Evolutionary conservation across 495 filamentous ascomycete species (phyloP).

Genomic region (Elasticomyces elasticus): DNA sequence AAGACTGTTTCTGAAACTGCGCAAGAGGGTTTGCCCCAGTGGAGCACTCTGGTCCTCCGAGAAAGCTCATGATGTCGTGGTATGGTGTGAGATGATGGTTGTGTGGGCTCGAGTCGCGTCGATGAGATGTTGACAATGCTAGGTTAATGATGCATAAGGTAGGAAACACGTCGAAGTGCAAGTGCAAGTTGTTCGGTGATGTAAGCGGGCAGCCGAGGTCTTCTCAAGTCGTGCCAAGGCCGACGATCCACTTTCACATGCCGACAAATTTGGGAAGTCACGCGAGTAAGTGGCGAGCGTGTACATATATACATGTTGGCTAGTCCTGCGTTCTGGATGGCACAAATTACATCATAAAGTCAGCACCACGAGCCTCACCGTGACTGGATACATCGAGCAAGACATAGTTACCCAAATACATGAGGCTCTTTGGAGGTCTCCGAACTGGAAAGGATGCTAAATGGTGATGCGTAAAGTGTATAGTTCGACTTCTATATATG

Average conservation of each 20-base stretch:
- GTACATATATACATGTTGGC: no score
- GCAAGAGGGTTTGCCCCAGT: slow-evolving; percentile 91
- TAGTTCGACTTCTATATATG: not conserved
- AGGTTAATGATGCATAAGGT: not conserved
- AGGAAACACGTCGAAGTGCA: not conserved
- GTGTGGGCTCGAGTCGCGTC: not conserved
- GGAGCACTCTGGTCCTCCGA: slow-evolving; percentile 92
- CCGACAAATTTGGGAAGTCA: no score
- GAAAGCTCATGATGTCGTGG: slow-evolving; percentile 54
- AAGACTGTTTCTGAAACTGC: slow-evolving; percentile 90
- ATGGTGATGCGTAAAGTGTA: no score
- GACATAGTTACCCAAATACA: no score
- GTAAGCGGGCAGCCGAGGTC: not conserved
- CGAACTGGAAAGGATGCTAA: no score
- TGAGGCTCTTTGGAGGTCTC: no score
- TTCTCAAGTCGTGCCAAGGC: not conserved
- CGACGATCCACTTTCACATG: not conserved
- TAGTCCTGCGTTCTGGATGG: no score
- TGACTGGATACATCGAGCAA: no score
- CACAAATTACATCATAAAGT: no score
- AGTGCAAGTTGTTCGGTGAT: not conserved
- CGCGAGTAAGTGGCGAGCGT: no score
- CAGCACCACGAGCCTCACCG: no score
- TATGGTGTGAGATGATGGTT: not conserved
- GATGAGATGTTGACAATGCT: not conserved